Base-by-base conservation (phyloP, 805 yeast genomes). In the Saccharomycopsis guyanensis region DNA sequence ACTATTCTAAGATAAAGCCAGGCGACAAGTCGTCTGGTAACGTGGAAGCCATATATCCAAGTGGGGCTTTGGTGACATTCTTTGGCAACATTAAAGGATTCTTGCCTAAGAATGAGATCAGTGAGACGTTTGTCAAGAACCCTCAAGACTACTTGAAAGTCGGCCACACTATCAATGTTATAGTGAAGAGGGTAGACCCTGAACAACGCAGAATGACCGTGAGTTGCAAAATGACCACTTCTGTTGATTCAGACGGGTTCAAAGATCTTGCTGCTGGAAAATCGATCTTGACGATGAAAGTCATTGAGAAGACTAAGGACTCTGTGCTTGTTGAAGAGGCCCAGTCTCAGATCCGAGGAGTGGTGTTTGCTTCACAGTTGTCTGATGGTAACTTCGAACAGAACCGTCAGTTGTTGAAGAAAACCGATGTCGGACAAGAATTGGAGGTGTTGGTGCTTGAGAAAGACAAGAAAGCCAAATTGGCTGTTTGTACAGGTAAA, bases 51-150 rank as follows among this genome's bases (percentile, higher is more conserved):
- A 74, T 91, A 55, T 76, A 76, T 41, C 79, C 81, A 48, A 70
- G 73, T 48, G 98, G 98, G 57, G 95, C 86, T 40, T 66, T 88
- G 38, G 78, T 93, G 4, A 76, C 88, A 13, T 88, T 93, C 59
- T 89, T 86, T 58, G 95, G 93, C 45, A 71, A 72, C 44, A 62
- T 86, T 37, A 76, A 72, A 54, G 98, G 88, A 0, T 89, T 78
- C 60, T 68, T 93, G 51, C 97, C 98, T 25, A 78, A 80, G 53
- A 70, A 81, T 45, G 97, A 93, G 66, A 85, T 93, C 57, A 82
- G 94, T 45, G 97, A 93, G 64, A 79, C 95, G 1, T 86, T 75
- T 60, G 93, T 89, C 34, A 72, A 70, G 43, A 76, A 78, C 46
- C 88, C 96, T 16, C 76, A 74, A 54, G 91, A 88, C 54, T 83